Percentiles rank a stretch among this genome's conserved stretches.
These are phyloP conservation scores for Aegilops tauschii DNA, from an alignment of 176 grass and related monocot genomes.

Conservation along the genomic window DNA sequence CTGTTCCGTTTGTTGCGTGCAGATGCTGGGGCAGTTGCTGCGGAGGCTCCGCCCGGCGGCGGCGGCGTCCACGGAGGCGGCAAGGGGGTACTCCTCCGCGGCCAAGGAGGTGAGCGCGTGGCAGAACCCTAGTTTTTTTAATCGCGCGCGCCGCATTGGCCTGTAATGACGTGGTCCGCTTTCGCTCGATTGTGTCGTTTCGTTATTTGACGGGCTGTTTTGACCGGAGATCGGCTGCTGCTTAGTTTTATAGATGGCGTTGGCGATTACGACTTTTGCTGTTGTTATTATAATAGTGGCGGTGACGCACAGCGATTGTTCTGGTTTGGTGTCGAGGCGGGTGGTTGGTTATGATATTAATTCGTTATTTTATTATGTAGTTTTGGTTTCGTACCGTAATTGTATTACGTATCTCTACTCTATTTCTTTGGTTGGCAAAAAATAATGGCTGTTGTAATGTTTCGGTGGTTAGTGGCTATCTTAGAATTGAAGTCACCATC, in stretches of 20 bases:
- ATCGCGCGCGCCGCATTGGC: not conserved
- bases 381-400: not conserved
- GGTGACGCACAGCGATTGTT: not conserved
- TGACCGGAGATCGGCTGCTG: not conserved
- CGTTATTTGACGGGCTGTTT: not conserved
- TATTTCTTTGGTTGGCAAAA: not conserved
- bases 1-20: not conserved
- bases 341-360: not conserved
- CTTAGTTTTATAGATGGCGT: not conserved
- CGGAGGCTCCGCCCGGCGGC: slow-evolving; percentile 55
- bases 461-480: not conserved
- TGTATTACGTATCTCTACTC: not conserved
- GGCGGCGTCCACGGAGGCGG: slow-evolving; percentile 38
- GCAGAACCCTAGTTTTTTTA: not conserved
- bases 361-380: not conserved
- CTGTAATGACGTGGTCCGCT: not conserved
- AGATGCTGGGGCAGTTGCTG: slow-evolving; percentile 76
- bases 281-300: not conserved
- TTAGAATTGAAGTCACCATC: not conserved
- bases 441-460: not conserved
- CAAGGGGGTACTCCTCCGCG: slow-evolving; percentile 50
- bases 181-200: not conserved
- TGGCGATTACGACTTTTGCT: slow-evolving; percentile 4
- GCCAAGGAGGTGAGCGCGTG: slow-evolving; percentile 67
- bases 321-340: not conserved